Percentiles rank a stretch among this genome's conserved stretches.
These are phyloP conservation scores for Ophiocordyceps robertsii DNA, from an alignment of 2,329 filamentous ascomycete genomes.

Conservation along the genomic window DNA sequence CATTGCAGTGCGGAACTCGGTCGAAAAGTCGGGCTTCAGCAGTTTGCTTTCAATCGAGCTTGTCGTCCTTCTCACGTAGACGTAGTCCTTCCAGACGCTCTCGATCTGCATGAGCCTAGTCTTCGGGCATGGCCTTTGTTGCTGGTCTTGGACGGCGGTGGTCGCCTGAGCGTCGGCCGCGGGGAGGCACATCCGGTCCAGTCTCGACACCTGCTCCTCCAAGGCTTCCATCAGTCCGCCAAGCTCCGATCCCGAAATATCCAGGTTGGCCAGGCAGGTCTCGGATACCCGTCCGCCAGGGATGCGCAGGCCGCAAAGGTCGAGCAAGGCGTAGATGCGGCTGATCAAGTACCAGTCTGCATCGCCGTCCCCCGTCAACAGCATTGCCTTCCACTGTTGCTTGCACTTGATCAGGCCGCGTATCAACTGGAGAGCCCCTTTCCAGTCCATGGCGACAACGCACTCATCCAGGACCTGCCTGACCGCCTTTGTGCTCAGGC, in stretches of 20 bases:
- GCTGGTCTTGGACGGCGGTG: background rate
- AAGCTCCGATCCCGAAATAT: slow-evolving; percentile 10
- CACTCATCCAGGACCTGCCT: slow-evolving; percentile 27
- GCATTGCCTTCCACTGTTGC: slow-evolving; percentile 12
- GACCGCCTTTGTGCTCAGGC: slow-evolving; percentile 17
- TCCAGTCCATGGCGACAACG: slow-evolving; percentile 26
- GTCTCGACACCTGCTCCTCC: slow-evolving; percentile 2
- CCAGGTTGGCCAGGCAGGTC: slow-evolving; percentile 11
- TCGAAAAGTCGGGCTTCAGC: slow-evolving; percentile 15
- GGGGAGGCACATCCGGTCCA: slow-evolving; percentile 1
- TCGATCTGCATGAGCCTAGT: slow-evolving; percentile 19
- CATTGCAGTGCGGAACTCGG: slow-evolving; percentile 15
- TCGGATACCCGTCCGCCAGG: slow-evolving; percentile 2
- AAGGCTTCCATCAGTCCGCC: slow-evolving; percentile 11
- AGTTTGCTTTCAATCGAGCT: slow-evolving; percentile 21
- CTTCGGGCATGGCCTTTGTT: slow-evolving; percentile 3
- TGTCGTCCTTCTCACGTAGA: slow-evolving; percentile 13
- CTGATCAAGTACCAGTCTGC: slow-evolving; percentile 14
- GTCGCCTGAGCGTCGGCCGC: background rate
- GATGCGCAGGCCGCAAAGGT: slow-evolving; percentile 19
- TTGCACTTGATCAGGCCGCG: slow-evolving; percentile 12
- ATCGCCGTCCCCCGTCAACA: slow-evolving; percentile 9
- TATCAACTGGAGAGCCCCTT: slow-evolving; percentile 16
- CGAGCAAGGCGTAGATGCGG: slow-evolving; percentile 19
- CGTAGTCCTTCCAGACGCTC: slow-evolving; percentile 19